A percentile compares a stretch with the other conserved stretches of the same genome.
phyloP scores from a whole-genome alignment of 106 monocot species.

The Hemerocallis citrina region DNA sequence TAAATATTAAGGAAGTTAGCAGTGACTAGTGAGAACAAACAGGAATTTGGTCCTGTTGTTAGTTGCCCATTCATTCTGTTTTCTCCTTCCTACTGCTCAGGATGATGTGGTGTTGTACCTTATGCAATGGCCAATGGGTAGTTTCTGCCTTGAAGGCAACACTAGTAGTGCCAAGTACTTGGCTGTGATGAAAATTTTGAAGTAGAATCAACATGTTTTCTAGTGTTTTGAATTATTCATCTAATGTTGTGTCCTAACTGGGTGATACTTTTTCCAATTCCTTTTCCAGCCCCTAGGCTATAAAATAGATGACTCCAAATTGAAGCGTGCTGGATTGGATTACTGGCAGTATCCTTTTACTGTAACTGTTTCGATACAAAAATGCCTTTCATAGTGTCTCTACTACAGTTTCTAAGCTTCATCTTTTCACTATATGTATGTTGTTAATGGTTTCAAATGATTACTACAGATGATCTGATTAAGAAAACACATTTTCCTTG shows the following conservation, averaged over 20 bases:
- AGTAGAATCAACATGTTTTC: too few relatives aligned
- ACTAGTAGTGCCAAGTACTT: neutral
- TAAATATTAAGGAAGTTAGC: neutral
- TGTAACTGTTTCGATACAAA: neutral
- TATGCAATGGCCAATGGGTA: neutral
- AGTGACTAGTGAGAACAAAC: neutral
- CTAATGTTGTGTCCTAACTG: neutral
- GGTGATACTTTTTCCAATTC: constrained; percentile 3
- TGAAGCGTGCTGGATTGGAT: constrained; percentile 99
- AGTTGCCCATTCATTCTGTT: neutral
- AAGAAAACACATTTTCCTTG: neutral
- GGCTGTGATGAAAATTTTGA: neutral
- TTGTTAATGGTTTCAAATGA: neutral
- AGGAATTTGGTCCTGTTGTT: neutral
- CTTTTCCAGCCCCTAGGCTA: constrained; percentile 82
- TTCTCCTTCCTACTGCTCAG: neutral
- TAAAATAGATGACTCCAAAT: constrained; percentile 82
- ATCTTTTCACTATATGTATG: neutral
- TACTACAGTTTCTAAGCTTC: neutral
- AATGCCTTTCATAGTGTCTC: neutral
- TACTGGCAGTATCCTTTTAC: constrained; percentile 95
- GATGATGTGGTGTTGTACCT: neutral
- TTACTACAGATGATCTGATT: neutral
- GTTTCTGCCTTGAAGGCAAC: neutral
- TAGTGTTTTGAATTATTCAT: neutral